A percentile compares a stretch with the other conserved stretches of the same genome.
These are phyloP conservation scores for Extremus antarcticus DNA, from an alignment of 495 filamentous ascomycete genomes.

Conservation along the genomic window DNA sequence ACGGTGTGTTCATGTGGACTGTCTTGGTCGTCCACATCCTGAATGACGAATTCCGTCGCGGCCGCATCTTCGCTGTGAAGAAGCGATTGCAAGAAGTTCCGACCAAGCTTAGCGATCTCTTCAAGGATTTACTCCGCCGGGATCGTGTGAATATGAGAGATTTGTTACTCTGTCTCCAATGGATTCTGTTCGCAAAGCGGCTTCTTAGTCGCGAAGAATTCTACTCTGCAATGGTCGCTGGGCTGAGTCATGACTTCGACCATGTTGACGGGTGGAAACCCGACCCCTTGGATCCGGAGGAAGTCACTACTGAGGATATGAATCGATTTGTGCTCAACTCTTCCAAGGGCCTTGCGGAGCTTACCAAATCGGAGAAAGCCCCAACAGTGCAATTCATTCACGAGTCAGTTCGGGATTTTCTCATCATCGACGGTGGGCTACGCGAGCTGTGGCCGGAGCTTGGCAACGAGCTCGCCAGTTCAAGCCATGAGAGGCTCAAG, in stretches of 20 bases:
- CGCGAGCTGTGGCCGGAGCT: too few relatives aligned
- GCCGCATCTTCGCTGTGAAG: constrained; percentile 1
- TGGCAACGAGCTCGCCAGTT: too few relatives aligned
- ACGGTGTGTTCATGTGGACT: neutral
- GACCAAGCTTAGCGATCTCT: neutral
- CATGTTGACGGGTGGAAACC: neutral
- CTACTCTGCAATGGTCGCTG: neutral
- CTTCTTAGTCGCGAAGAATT: constrained; percentile 1
- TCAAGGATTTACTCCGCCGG: constrained; percentile 5
- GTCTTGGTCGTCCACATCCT: neutral
- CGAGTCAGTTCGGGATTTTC: constrained; percentile 34
- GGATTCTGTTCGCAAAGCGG: constrained; percentile 15
- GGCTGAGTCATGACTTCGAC: neutral
- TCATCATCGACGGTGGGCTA: constrained; percentile 24
- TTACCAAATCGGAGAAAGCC: constrained; percentile 18
- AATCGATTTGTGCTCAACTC: constrained; percentile 24
- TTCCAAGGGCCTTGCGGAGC: constrained; percentile 32
- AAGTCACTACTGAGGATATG: constrained; percentile 6
- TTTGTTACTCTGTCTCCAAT: constrained; percentile 10
- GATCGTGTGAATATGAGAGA: neutral
- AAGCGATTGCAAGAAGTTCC: neutral
- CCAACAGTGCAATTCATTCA: constrained; percentile 35
- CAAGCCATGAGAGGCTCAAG: neutral
- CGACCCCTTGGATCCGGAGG: too few relatives aligned
- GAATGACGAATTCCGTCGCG: constrained; percentile 13